Base-by-base conservation (phyloP, 495 filamentous ascomycete genomes). In the Hypomontagnella monticulosa region DNA sequence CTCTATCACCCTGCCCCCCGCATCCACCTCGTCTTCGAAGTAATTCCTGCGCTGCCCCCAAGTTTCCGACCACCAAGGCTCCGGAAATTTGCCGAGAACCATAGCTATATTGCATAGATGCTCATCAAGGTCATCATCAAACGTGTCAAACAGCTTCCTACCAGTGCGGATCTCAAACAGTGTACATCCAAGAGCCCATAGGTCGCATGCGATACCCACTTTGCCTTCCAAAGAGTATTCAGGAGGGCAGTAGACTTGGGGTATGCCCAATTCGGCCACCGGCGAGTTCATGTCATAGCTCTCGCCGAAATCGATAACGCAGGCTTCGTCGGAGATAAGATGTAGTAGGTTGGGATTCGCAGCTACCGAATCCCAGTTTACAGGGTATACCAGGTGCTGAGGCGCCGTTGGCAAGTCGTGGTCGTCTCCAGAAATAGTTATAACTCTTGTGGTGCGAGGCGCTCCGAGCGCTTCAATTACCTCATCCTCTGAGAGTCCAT, bases 121-220 rank as follows among this genome's bases (percentile, higher is more conserved):
- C 16, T 73, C 73, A 40, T 74, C 73, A 9, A 16, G 34, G 16
- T 70, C 69, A 36, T 66, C 70, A 37, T 70, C 59, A 19, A 63
- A 44, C 2, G 50, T 64, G 4, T 68, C 57, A 38, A 78, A 76
- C 16, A 76, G 51, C 14, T 38, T 63, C 23, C 63, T 55, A 3
- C 73, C 71, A 3, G 72, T 67, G 16, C 75, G 70, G n/a, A 76
- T 71, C 63, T 76, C 74, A 57, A 70, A 76, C 15, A 79, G 27
- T 7, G 71, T 71, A 53, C 75, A 79, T 10, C 64, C 75, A 9
- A 75, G 61, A 2, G 75, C 67, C 73, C 76, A 78, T 10, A 73
- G 53, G 47, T 78, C 76, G 30, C 47, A 70, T 10, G 38, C 43
- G 14, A 55, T 19, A 4, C 69, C 73, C 1, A 63, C 41, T 16